phyloP scores from a whole-genome alignment of 2,329 filamentous ascomycete genomes.

The Eutypella sp. region DNA sequence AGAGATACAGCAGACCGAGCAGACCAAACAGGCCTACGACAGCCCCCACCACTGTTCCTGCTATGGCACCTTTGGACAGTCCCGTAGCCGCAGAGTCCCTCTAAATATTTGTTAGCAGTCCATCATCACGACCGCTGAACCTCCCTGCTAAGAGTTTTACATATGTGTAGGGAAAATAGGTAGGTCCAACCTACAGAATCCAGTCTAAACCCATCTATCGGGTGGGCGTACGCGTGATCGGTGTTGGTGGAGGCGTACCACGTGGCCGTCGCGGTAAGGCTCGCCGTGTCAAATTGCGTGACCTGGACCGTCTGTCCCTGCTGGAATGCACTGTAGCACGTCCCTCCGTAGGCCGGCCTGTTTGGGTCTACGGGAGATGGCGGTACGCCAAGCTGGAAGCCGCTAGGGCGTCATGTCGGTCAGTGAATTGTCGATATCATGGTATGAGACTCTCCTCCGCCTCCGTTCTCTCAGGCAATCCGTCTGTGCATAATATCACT shows the following conservation, averaged over 20 bases:
- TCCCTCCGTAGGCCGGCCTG: constrained; percentile 16
- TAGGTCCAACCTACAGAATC: neutral
- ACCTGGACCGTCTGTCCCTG: constrained; percentile 8
- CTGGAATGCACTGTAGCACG: constrained; percentile 13
- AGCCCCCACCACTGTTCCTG: neutral
- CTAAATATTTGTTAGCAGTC: too few relatives aligned
- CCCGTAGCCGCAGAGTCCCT: neutral
- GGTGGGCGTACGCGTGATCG: constrained; percentile 14
- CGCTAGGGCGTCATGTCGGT: constrained; percentile 3
- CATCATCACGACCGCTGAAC: neutral
- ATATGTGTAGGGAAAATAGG: neutral
- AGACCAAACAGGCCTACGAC: neutral
- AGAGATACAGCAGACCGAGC: neutral
- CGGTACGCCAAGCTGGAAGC: constrained; percentile 11
- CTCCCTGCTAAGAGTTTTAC: neutral
- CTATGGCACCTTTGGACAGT: neutral
- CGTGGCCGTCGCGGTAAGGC: constrained; percentile 7
- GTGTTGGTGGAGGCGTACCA: constrained; percentile 10
- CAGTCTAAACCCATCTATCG: constrained; percentile 11
- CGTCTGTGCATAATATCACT: too few relatives aligned
- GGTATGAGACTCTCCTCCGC: neutral
- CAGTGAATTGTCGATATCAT: neutral
- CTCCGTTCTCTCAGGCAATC: too few relatives aligned
- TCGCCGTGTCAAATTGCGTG: constrained; percentile 11
- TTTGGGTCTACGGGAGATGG: constrained; percentile 8